Evolutionary conservation across 495 filamentous ascomycete species (phyloP).

Genomic region (Penicillium dipodomyicola): DNA sequence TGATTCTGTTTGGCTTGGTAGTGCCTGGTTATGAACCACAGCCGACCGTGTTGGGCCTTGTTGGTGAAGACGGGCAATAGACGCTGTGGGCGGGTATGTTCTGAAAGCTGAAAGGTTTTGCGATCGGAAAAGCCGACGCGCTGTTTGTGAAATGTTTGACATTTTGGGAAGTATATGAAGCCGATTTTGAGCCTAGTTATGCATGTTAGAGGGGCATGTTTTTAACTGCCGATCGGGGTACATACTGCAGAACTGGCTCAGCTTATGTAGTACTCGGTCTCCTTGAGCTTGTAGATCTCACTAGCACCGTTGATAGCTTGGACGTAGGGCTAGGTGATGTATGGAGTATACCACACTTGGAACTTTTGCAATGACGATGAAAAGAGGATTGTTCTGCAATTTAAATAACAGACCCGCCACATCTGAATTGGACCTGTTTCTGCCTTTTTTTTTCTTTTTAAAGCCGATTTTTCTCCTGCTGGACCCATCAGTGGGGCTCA

Average conservation of each 20-base stretch:
- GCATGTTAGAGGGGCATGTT: not conserved
- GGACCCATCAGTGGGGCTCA: conserved; percentile 23
- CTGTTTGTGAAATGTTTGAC: conserved; percentile 11
- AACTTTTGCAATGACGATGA: not conserved
- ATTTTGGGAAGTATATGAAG: conserved; percentile 10
- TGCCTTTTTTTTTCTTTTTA: not conserved
- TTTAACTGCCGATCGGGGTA: not conserved
- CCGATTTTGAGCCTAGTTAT: not conserved
- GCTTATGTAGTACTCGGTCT: not conserved
- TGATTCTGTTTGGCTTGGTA: conserved; percentile 20
- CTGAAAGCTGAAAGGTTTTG: not conserved
- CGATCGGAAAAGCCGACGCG: conserved; percentile 17
- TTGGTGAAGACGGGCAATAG: conserved; percentile 24
- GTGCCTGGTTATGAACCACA: conserved; percentile 30
- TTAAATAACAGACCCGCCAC: not conserved
- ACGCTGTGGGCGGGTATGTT: not conserved
- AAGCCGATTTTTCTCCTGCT: conserved; percentile 17
- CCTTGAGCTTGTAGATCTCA: not conserved
- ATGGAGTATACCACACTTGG: not conserved
- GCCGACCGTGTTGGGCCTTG: conserved; percentile 28
- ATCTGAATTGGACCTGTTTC: not conserved
- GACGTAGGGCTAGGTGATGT: not conserved
- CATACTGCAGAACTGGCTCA: conserved; percentile 1
- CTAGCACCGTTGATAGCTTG: not conserved
- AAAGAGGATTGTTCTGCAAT: not conserved